Evolutionary conservation across 2,329 filamentous ascomycete genomes (phyloP).

Genomic region (Sarocladium brachiariae): DNA sequence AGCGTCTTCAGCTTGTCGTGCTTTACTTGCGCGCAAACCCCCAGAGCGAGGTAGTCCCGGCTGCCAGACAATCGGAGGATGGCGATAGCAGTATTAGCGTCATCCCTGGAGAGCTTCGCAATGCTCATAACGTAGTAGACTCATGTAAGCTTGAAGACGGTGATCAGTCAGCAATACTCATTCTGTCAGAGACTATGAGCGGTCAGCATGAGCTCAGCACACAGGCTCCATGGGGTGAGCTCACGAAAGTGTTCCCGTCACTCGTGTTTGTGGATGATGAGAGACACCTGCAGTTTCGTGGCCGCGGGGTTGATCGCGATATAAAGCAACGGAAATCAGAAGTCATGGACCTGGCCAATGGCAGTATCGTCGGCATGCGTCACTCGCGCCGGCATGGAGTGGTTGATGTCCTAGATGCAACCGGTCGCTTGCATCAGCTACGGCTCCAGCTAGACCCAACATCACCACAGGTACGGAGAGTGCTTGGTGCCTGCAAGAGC

Average conservation of each 20-base stretch:
- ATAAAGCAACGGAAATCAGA: conserved; percentile 36
- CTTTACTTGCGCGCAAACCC: conserved; percentile 43
- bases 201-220: conserved; percentile 62
- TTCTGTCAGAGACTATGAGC: conserved; percentile 58
- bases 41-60: not conserved
- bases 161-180: conserved; percentile 59
- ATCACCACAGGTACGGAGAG: conserved; percentile 52
- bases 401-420: conserved; percentile 60
- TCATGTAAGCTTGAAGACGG: conserved; percentile 66
- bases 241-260: conserved; percentile 61
- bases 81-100: conserved; percentile 5
- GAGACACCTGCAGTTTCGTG: conserved; percentile 50
- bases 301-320: conserved; percentile 47
- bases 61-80: not conserved
- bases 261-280: conserved; percentile 52
- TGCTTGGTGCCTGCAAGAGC: conserved; percentile 57
- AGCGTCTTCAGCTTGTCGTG: conserved; percentile 59
- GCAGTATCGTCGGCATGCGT: conserved; percentile 46
- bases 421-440: conserved; percentile 57
- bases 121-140: conserved; percentile 63
- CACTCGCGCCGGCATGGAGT: conserved; percentile 53
- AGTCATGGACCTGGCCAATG: conserved; percentile 38
- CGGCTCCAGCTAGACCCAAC: conserved; percentile 60
- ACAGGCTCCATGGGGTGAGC: conserved; percentile 68
- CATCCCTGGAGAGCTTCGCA: conserved; percentile 40